Evolutionary conservation across 306 rosid species (phyloP).

Genomic region (Casuarina glauca): DNA sequence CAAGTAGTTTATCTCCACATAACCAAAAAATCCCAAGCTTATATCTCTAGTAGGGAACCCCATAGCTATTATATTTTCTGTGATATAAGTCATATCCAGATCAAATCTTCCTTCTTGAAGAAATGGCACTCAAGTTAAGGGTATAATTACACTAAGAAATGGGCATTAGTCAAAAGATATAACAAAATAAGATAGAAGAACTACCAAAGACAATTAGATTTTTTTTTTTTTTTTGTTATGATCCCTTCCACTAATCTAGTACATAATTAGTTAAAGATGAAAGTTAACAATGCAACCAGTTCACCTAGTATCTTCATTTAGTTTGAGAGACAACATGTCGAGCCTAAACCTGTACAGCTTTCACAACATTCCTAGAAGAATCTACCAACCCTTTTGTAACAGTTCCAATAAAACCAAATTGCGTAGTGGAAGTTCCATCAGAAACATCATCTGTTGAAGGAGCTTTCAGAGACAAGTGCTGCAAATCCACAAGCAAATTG

Average conservation of each 20-base stretch:
- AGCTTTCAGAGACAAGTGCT: slow-evolving; percentile 81
- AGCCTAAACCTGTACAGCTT: slow-evolving; percentile 97
- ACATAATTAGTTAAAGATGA: background rate
- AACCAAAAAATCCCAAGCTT: slow-evolving; percentile 97
- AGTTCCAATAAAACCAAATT: slow-evolving; percentile 77
- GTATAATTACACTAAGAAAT: slow-evolving; percentile 14
- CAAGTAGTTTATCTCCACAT: slow-evolving; percentile 74
- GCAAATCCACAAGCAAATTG: slow-evolving; percentile 87
- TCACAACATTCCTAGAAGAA: slow-evolving; percentile 88
- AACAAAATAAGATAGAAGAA: background rate
- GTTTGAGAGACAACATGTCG: slow-evolving; percentile 97
- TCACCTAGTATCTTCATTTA: slow-evolving; percentile 96
- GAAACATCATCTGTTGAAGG: slow-evolving; percentile 47
- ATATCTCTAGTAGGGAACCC: slow-evolving; percentile 99
- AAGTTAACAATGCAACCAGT: slow-evolving; percentile 23
- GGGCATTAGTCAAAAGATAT: slow-evolving; percentile 10
- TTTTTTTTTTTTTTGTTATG: too few relatives aligned
- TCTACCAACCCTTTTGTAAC: slow-evolving; percentile 86
- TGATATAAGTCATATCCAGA: slow-evolving; percentile 97
- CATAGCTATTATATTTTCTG: slow-evolving; percentile 96
- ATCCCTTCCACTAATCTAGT: background rate
- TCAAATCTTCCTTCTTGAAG: slow-evolving; percentile 94
- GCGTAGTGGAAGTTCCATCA: slow-evolving; percentile 46
- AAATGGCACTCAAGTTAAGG: slow-evolving; percentile 11
- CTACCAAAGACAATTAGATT: background rate